Evolutionary conservation across 2,329 filamentous ascomycete species (phyloP), one percentile per base, ranked within the genome.

Genomic region (Kalaharituber pfeilii): DNA sequence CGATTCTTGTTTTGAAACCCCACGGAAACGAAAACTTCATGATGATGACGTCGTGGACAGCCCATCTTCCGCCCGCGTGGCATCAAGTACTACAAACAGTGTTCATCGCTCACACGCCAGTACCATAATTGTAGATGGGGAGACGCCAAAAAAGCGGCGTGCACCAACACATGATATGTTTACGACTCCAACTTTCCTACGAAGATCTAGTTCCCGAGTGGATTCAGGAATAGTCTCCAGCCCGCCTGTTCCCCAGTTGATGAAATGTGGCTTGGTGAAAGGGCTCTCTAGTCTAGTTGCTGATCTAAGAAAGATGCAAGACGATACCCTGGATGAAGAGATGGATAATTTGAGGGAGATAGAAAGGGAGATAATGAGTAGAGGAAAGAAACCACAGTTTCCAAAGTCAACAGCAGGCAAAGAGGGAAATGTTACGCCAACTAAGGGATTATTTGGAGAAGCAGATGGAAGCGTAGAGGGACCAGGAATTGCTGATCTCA

Each of bases 241-340:
- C 73, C 73, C 55, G 2, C 76, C 75, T 0, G 64, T 77, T 2
- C 79, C 76, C 33, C 33, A 39, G 33, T 18, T 18, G 20, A 24
- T 47, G 2, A 72, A 72, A 39, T 80, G 78, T 62, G 75, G 78
- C 7, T 68, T 84, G n/a, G 77, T 78, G 1, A 74, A 82, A 55
- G 82, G 81, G 26, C 68, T 91, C 53, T 88, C 83, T 65, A 80
- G 78, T 58, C 81, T 88, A 60, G 80, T 89, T 22, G 80, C 81
- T 20, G 77, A 77, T 24, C 70, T 89, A 60, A 74, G 81, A 57
- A 80, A 79, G 64, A 73, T 84, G 53, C 80, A 86, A 65, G 81
- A 86, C 52, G 77, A 84, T 45, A 71, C 72, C 18, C 70, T 81
- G 53, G 83, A 86, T 51, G 84, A 88, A 25, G 83, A 89, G 29